Conservation (phyloP, 2,329 filamentous ascomycete species). For the Fusarium tuaranense region DNA sequence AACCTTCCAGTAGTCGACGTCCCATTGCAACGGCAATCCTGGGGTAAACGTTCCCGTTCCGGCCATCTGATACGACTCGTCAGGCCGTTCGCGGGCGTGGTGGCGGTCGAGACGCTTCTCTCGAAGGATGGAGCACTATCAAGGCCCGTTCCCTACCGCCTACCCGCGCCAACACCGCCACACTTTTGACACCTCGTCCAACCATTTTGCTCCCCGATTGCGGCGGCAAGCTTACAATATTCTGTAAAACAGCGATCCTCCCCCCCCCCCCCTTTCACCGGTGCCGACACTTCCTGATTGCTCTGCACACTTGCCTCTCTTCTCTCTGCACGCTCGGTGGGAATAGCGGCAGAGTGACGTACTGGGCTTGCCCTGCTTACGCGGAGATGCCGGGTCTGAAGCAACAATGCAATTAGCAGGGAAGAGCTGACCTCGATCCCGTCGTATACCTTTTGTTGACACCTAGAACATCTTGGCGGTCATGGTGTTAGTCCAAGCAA, state of each 20-base stretch:
- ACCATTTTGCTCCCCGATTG: background rate
- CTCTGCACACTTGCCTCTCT: slow-evolving; percentile 3
- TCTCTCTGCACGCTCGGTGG: background rate
- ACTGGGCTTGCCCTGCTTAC: slow-evolving; percentile 12
- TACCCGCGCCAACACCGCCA: background rate
- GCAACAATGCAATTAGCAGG: slow-evolving; percentile 1
- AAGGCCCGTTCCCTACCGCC: background rate
- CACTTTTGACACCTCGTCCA: background rate
- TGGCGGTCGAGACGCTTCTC: slow-evolving; percentile 36
- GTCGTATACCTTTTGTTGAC: background rate
- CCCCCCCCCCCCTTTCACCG: background rate
- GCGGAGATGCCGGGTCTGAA: slow-evolving; percentile 4
- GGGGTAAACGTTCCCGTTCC: slow-evolving; percentile 32
- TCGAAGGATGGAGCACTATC: background rate
- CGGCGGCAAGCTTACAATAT: background rate
- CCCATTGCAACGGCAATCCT: slow-evolving; percentile 39
- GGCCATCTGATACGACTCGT: slow-evolving; percentile 35
- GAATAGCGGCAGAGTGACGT: slow-evolving; percentile 18
- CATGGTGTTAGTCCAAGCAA: background rate
- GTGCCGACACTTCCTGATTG: slow-evolving; percentile 2
- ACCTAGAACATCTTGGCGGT: background rate
- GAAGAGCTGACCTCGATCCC: slow-evolving; percentile 5
- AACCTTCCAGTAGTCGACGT: slow-evolving; percentile 18
- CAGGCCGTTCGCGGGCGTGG: slow-evolving; percentile 22
- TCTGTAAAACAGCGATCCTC: background rate